Evolutionary conservation across 2,329 filamentous ascomycete species (phyloP), one percentile per base, ranked within the genome.

Genomic region (Rhynchosporium agropyri): DNA sequence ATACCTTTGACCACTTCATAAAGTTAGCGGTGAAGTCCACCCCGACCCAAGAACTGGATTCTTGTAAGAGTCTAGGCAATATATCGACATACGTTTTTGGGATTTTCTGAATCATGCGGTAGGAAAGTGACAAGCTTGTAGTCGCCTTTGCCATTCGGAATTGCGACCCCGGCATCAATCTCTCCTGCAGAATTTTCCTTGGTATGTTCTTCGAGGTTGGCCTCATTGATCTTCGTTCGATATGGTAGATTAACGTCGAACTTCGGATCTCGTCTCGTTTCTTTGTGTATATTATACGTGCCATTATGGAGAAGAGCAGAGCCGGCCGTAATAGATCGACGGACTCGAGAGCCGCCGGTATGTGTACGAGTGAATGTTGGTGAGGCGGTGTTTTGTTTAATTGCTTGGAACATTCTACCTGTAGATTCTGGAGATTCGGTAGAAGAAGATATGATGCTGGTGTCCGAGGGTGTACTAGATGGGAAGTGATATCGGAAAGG

Each of bases 121-220:
- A 81, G 83, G 72, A 95, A 96, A 0, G 88, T 89, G 40, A 90
- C 87, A 9, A 90, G 78, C 63, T 87, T 84, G 72, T 84, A 87
- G 1, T 65, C 61, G 43, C 45, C 29, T 26, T 71, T 54, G 56
- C 70, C 70, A 64, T 73, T 68, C 36, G 65, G 60, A 51, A 62
- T 64, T 13, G 31, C 6, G 20, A 68, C 13, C 13, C 62, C 59
- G n/a, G 69, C 70, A 38, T 65, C 67, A 7, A 91, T 89, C 60
- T 84, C 79, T n/a, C 89, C 89, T 0, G 75, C 72, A 4, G 78
- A 75, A 1, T 84, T 86, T 74, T 91, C 88, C 62, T 80, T 77
- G 1, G 81, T 85, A 74, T 89, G 92, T 76, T 92, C 89, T 40
- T 82, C 80, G 61, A 92, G 77, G 72, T 89, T 84, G 65, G 86